Evolutionary conservation across 352 stramenopile genomes (phyloP).

Genomic region (Phytophthora pseudosyringae): DNA sequence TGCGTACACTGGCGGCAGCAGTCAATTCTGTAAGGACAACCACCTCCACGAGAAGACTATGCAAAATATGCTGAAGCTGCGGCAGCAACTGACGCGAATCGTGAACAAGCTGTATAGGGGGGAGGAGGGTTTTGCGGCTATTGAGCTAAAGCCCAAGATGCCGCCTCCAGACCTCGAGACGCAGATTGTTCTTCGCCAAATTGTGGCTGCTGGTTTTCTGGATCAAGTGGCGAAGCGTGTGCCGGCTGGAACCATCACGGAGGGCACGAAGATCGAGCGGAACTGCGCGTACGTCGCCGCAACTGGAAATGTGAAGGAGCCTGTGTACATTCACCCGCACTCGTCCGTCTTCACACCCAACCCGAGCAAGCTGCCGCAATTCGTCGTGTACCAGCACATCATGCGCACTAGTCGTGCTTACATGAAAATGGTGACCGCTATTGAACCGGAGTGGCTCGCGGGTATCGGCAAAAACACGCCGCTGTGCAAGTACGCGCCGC

Average conservation of each 20-base stretch:
- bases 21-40: constrained; percentile 76
- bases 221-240: constrained; percentile 85
- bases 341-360: constrained; percentile 83
- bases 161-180: constrained; percentile 66
- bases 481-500: constrained; percentile 70
- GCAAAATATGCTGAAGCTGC: constrained; percentile 89
- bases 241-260: constrained; percentile 72
- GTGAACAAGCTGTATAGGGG: constrained; percentile 72
- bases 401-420: constrained; percentile 86
- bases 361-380: constrained; percentile 64
- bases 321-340: constrained; percentile 87
- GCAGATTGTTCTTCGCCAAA: constrained; percentile 71
- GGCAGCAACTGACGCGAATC: constrained; percentile 83
- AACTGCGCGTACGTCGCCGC: constrained; percentile 83
- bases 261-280: constrained; percentile 83
- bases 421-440: constrained; percentile 98
- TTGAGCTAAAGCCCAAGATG: constrained; percentile 70
- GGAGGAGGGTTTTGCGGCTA: constrained; percentile 42
- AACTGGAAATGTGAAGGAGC: constrained; percentile 60
- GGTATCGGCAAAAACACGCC: constrained; percentile 77
- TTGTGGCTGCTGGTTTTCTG: constrained; percentile 80
- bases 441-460: constrained; percentile 97
- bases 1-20: constrained; percentile 67
- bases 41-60: constrained; percentile 89
- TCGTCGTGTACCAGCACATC: constrained; percentile 84